Evolutionary conservation across 768 basidiomycete species (phyloP), one percentile per base, ranked within the genome.

Genomic region (Russula brevipes): DNA sequence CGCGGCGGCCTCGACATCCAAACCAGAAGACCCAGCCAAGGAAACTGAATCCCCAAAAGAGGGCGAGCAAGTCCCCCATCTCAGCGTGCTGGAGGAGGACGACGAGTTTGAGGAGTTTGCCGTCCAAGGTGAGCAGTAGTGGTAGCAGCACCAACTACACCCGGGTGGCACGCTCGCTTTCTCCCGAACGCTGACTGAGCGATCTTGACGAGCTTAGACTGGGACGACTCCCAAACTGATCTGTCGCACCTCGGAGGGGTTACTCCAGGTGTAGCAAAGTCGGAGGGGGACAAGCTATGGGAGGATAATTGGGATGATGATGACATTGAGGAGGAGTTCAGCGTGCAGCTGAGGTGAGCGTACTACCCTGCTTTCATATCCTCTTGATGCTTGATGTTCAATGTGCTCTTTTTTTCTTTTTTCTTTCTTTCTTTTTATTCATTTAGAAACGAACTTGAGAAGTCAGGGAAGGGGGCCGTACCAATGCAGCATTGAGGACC

Each of bases 281-380:
- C 88, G 39, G 87, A 87, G 46, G 89, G 90, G 17, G 87, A 97
- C 74, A 91, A 94, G 71, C 78, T 99, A 11, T 99, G 97, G 97
- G 97, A 99, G 79, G 97, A 98, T 69, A 98, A 98, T 73, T 99
- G 97, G 97, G 97, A 99, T 71, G 97, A 99, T 70, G 97, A 99
- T 76, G 96, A 98, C 75, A 87, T 97, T 65, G 96, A 96, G 73
- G 95, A 98, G 69, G 94, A 97, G 68, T 99, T 99, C 72, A 94
- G 92, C 70, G 86, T 91, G 57, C 94, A 97, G 76, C 78, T 99
- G 69, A 85, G 97, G 97, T 95, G 72, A 69, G 89, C 78, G 11
- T 33, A 9, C n/a, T 17, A 3, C 3, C 45, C 14, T 35, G 10
- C n/a, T n/a, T 9, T 30, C 16, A 11, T n/a, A 38, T 3, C 4